Base-by-base conservation (phyloP, 192 early-diverging fungal species). In the Umbelopsis sp. region DNA sequence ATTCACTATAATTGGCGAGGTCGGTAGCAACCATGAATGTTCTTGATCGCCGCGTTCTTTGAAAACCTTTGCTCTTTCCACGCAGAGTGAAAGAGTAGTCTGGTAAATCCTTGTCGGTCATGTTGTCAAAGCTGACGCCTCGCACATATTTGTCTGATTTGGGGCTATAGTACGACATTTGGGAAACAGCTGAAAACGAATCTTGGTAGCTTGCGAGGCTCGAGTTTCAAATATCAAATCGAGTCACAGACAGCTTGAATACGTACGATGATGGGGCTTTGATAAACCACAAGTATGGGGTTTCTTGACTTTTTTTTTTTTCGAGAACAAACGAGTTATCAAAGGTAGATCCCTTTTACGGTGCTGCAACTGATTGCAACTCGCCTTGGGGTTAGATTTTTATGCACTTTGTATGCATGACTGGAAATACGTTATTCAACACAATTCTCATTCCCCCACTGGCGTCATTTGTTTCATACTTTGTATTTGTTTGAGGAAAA, bases 1-100 rank as follows among this genome's bases (percentile, higher is more conserved):
- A 78, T 11, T 83, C 77, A 56, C 80, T 82, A 47, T 87, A 82
- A 20, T 79, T 83, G 34, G 79, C 82, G 45, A 87, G 69, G 70
- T 87, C 85, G 24, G 83, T 83, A 21, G 83, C 83, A 20, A 87
- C 76, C 24, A 87, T 66, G 45, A 87, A 87, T 3, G 81, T 80
- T 36, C 85, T 52, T 24, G 75, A 71, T 14, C 71, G 45, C 68
- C 76, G 74, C 14, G 77, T 77, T 16, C 81, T 59, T 26, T 69
- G 56, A 65, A 78, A 86, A n/a, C 74, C 71, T 32, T 81, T 81
- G 2, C 75, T 84, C 45, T 77, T 79, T 11, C 79, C 82, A 43
- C 80, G 81, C n/a, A 86, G 68, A 17, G 85, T 86, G 51, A 84
- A 82, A 3, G 77, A 70, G 34, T 82, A 82, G 20, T 80, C 75